Percentiles rank a stretch among this genome's conserved stretches.
Conservation (phyloP, 352 stramenopile species). For the Pythium utonaiense region DNA sequence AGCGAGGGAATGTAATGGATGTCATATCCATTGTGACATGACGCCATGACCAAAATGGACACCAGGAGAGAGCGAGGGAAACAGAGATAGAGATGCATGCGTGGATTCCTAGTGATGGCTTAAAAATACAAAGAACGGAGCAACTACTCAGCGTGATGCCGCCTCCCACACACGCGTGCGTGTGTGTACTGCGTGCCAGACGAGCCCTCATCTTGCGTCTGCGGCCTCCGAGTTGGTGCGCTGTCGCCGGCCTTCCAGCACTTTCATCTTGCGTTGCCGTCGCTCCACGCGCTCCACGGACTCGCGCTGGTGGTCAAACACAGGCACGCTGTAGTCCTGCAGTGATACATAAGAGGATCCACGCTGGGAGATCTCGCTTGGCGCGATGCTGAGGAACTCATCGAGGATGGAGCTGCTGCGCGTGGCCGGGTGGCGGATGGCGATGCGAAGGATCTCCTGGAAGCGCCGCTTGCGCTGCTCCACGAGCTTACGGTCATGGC, state of each 20-base stretch:
- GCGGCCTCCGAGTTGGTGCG: conserved; percentile 30
- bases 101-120: not conserved
- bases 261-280: conserved; percentile 63
- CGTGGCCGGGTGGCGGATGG: conserved; percentile 71
- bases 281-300: conserved; percentile 52
- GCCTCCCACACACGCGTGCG: no score
- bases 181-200: not conserved
- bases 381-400: conserved; percentile 72
- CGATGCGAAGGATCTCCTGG: conserved; percentile 77
- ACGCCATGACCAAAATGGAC: not conserved
- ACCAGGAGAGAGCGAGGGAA: no score
- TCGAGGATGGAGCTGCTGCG: conserved; percentile 60
- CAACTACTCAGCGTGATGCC: not conserved
- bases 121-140: not conserved
- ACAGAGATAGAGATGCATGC: no score
- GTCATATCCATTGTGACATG: not conserved
- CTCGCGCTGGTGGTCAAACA: conserved; percentile 70
- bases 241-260: conserved; percentile 60
- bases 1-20: conserved; percentile 2
- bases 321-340: conserved; percentile 64
- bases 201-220: conserved; percentile 4
- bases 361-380: conserved; percentile 40
- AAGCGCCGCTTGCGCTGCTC: conserved; percentile 80
- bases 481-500: conserved; percentile 72
- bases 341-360: conserved; percentile 52